Evolutionary conservation across 306 rosid species (phyloP).

Genomic region (Vigna unguiculata): DNA sequence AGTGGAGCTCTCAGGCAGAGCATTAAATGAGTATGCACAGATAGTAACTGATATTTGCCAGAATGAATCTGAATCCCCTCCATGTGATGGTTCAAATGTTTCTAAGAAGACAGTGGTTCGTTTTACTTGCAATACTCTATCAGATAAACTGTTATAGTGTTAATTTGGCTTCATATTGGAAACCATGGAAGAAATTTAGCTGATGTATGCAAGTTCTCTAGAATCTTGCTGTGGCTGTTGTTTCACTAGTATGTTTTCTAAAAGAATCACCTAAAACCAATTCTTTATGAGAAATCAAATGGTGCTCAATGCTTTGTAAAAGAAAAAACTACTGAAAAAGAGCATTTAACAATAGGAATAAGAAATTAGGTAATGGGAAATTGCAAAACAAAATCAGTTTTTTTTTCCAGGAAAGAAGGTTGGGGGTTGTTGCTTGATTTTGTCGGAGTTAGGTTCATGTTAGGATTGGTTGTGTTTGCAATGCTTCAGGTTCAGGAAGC

Average conservation of each 20-base stretch:
- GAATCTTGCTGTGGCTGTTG: neutral
- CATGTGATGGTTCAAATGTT: conserved; percentile 32
- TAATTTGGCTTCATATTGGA: conserved; percentile 29
- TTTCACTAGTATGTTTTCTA: conserved; percentile 25
- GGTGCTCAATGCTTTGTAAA: conserved; percentile 11
- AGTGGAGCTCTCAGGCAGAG: conserved; percentile 57
- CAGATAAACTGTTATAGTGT: conserved; percentile 42
- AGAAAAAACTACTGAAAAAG: neutral
- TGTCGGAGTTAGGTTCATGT: conserved; percentile 37
- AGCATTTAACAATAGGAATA: neutral
- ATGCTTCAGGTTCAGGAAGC: conserved; percentile 59
- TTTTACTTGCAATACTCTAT: conserved; percentile 36
- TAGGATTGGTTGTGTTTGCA: conserved; percentile 40
- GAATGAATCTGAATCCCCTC: conserved; percentile 44
- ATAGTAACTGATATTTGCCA: conserved; percentile 61
- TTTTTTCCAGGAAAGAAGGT: too few species aligned
- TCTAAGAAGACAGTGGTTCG: conserved; percentile 49
- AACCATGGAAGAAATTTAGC: conserved; percentile 22
- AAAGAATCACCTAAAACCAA: neutral
- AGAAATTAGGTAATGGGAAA: conserved; percentile 20
- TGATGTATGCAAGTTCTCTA: neutral
- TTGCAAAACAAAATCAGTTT: too few species aligned
- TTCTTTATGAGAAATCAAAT: neutral
- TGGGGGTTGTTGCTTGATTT: conserved; percentile 30
- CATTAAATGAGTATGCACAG: conserved; percentile 57